These are phyloP conservation scores for Epichloe scottii DNA, from an alignment of 2,329 filamentous ascomycete species.

Conservation along the genomic window DNA sequence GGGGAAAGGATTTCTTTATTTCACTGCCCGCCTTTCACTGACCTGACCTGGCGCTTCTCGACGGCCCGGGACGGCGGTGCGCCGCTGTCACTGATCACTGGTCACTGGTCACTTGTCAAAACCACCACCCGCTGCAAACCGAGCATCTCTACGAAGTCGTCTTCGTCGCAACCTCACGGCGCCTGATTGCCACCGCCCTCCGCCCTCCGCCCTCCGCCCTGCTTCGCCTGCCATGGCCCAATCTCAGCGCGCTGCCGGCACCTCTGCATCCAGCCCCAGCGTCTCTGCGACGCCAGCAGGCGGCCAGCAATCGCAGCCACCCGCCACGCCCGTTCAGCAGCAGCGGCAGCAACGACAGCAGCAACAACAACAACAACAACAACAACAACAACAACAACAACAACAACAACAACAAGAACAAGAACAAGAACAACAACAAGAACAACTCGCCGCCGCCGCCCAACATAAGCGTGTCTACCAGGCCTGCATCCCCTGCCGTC, in stretches of 20 bases:
- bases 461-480: conserved; percentile 49
- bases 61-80: conserved; percentile 8
- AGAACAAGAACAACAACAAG: conserved; percentile 5
- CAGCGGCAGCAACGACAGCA: conserved; percentile 7
- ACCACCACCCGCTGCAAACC: conserved; percentile 23
- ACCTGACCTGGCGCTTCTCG: conserved; percentile 3
- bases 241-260: conserved; percentile 8
- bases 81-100: background rate
- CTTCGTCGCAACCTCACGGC: conserved; percentile 4
- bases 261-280: conserved; percentile 10
- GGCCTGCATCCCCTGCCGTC: conserved; percentile 49
- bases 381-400: conserved; percentile 1
- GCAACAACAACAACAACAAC: conserved; percentile 8
- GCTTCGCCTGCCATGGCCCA: conserved; percentile 10
- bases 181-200: conserved; percentile 3
- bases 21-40: too few relatives aligned
- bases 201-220: background rate
- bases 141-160: conserved; percentile 9
- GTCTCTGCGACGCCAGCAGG: conserved; percentile 9
- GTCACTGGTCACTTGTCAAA: background rate
- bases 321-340: conserved; percentile 3
- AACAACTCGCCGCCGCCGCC: conserved; percentile 2
- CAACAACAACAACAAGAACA: too few relatives aligned
- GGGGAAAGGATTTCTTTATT: too few relatives aligned
- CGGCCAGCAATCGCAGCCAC: conserved; percentile 3